Evolutionary conservation across 495 filamentous ascomycete genomes (phyloP).

Genomic region (Paragyromitra xinjiangensis): DNA sequence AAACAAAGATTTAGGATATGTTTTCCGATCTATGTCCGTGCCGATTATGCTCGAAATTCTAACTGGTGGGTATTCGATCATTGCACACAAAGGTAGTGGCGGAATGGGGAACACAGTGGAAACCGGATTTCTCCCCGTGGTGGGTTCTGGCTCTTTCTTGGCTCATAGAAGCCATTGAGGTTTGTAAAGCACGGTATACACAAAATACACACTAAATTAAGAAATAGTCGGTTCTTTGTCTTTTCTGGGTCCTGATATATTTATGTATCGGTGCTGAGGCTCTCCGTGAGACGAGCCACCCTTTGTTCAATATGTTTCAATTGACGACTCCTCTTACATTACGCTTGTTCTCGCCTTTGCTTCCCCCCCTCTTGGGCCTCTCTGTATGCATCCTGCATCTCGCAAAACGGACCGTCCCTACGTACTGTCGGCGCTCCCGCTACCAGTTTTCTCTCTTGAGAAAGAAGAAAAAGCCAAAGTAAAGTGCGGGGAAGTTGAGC

Average conservation of each 20-base stretch:
- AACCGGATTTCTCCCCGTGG: conserved; percentile 14
- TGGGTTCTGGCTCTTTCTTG: conserved; percentile 11
- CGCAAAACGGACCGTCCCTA: conserved; percentile 43
- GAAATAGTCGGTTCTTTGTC: background rate
- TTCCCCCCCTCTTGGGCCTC: background rate
- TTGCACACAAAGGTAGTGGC: background rate
- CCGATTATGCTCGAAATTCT: background rate
- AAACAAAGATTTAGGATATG: conserved; percentile 11
- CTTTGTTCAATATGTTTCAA: conserved; percentile 6
- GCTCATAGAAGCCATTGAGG: background rate
- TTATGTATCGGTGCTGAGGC: conserved; percentile 2
- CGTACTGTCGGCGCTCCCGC: conserved; percentile 35
- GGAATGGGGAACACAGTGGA: background rate
- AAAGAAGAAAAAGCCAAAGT: conserved; percentile 22
- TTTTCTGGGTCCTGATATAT: background rate
- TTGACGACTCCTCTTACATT: conserved; percentile 27
- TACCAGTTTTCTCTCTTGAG: conserved; percentile 21
- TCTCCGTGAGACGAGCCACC: background rate
- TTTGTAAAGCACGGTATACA: background rate
- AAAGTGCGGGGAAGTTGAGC: conserved; percentile 49
- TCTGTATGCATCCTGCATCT: conserved; percentile 41
- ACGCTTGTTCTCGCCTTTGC: conserved; percentile 13
- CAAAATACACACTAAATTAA: background rate
- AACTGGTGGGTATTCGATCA: background rate
- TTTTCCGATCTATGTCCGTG: background rate